Percentiles rank a stretch among this genome's conserved stretches.
These are phyloP conservation scores for Dactylellina drechsleri DNA, from an alignment of 2,329 filamentous ascomycete genomes.

Conservation along the genomic window DNA sequence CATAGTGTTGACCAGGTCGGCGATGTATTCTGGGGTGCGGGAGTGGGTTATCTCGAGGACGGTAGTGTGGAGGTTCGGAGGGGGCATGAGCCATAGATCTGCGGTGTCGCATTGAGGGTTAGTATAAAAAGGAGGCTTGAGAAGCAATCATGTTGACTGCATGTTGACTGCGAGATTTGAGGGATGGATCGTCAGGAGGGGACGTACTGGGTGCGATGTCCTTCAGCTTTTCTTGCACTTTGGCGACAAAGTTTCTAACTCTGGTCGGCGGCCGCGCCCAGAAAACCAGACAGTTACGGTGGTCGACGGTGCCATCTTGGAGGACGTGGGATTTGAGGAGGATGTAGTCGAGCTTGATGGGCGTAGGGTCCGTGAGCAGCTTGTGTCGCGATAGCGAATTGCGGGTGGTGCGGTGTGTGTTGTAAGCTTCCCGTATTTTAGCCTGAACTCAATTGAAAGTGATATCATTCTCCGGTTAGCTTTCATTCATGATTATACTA, in stretches of 20 bases:
- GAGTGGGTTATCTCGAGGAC: constrained; percentile 85
- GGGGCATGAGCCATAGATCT: constrained; percentile 89
- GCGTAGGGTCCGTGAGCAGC: constrained; percentile 79
- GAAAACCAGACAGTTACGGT: constrained; percentile 83
- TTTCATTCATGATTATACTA: neutral
- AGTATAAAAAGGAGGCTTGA: too few relatives aligned
- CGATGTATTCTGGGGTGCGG: constrained; percentile 75
- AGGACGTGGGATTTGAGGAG: constrained; percentile 64
- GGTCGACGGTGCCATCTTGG: constrained; percentile 66
- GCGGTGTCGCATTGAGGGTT: constrained; percentile 2
- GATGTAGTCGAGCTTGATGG: constrained; percentile 71
- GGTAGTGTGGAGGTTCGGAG: constrained; percentile 82
- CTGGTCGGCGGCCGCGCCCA: constrained; percentile 85
- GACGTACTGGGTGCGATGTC: constrained; percentile 75
- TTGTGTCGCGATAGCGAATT: constrained; percentile 80
- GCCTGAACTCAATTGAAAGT: constrained; percentile 62
- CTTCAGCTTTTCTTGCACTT: constrained; percentile 74
- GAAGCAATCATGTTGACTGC: neutral
- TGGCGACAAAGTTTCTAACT: constrained; percentile 73
- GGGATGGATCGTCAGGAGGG: constrained; percentile 17
- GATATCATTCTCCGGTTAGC: neutral
- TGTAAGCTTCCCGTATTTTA: constrained; percentile 77
- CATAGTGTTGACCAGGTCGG: constrained; percentile 70
- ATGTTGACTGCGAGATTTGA: neutral
- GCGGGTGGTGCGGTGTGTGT: constrained; percentile 76